Evolutionary conservation across 768 basidiomycete genomes (phyloP).

Genomic region (Lactifluus echinatus): DNA sequence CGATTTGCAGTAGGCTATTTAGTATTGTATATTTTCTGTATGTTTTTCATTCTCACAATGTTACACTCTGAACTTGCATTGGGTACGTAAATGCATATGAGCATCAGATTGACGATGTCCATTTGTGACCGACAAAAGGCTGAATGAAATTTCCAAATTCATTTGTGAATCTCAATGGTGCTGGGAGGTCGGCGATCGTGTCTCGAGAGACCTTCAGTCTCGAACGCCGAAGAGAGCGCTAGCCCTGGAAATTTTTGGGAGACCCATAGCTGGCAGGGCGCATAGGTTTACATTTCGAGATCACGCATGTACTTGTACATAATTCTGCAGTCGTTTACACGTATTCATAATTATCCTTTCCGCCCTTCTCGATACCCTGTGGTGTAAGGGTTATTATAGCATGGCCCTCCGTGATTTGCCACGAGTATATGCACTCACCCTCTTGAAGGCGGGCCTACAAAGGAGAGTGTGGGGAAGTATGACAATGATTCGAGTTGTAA

Average conservation of each 20-base stretch:
- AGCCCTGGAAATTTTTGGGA: not conserved
- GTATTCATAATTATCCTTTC: constrained; percentile 16
- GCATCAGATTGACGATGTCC: not conserved
- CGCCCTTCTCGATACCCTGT: constrained; percentile 25
- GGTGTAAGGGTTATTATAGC: not conserved
- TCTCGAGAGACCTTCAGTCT: not conserved
- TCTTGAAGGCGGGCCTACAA: constrained; percentile 29
- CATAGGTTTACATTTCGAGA: not conserved
- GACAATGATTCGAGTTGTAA: not conserved
- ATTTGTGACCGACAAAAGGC: too few relatives aligned
- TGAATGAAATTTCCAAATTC: not conserved
- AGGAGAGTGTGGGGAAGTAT: not conserved
- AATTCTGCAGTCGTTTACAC: not conserved
- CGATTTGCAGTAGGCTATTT: not conserved
- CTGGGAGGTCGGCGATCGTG: not conserved
- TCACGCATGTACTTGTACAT: not conserved
- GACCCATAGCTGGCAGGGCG: not conserved
- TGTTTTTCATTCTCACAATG: not conserved
- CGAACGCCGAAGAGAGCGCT: not conserved
- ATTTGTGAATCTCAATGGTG: too few relatives aligned
- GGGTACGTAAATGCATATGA: too few relatives aligned
- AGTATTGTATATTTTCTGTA: not conserved
- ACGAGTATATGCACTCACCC: constrained; percentile 21
- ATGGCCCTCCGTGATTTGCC: not conserved
- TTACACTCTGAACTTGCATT: not conserved